Conservation (phyloP, 2,329 filamentous ascomycete species). For the Ilyonectria mors-panacis region DNA sequence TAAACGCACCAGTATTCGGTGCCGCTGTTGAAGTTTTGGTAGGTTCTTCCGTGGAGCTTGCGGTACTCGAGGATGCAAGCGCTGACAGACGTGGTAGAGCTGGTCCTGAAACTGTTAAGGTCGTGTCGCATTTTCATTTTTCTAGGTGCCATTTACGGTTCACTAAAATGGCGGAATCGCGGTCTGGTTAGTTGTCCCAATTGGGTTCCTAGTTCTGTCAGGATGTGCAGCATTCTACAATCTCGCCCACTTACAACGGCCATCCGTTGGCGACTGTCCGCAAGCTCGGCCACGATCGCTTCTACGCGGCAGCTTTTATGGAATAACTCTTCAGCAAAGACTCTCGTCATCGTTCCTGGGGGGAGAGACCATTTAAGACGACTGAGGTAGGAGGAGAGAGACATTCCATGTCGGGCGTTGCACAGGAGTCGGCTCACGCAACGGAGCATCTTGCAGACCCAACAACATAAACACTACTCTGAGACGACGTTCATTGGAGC, state of each 20-base stretch:
- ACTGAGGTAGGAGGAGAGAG: background rate
- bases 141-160: background rate
- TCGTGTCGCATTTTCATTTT: background rate
- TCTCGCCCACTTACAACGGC: background rate
- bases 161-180: conserved; percentile 5
- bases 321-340: background rate
- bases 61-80: conserved; percentile 32
- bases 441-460: background rate
- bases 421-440: background rate
- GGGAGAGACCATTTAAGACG: background rate
- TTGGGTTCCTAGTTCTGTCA: background rate
- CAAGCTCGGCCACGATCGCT: background rate
- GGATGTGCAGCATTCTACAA: background rate
- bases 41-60: conserved; percentile 32
- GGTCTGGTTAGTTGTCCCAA: background rate
- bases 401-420: background rate
- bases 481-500: background rate
- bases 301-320: background rate
- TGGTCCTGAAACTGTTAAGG: conserved; percentile 11
- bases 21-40: conserved; percentile 34
- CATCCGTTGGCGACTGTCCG: background rate
- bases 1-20: conserved; percentile 43
- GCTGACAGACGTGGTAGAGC: conserved; percentile 29
- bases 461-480: background rate
- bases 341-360: background rate